These are phyloP conservation scores for Ganoderma sinense DNA, from an alignment of 1,284 basidiomycete genomes.

Conservation along the genomic window DNA sequence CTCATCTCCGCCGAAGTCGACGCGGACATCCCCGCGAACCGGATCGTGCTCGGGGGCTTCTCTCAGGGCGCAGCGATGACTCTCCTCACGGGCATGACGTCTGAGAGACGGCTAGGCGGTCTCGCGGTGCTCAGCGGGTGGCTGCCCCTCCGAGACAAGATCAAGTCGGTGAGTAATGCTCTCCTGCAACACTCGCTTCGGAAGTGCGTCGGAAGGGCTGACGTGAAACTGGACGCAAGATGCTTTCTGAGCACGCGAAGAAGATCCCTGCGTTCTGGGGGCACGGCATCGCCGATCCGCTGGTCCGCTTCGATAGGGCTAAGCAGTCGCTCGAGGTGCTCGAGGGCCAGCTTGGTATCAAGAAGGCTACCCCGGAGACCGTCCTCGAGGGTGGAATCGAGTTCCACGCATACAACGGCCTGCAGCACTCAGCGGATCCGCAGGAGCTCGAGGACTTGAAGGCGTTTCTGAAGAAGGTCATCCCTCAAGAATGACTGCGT, in stretches of 20 bases:
- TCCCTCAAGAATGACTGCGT: constrained; percentile 30
- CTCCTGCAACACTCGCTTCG: background rate
- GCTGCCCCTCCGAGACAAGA: constrained; percentile 71
- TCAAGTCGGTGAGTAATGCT: constrained; percentile 61
- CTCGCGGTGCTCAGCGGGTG: constrained; percentile 80
- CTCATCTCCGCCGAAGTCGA: constrained; percentile 82
- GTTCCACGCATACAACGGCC: constrained; percentile 65
- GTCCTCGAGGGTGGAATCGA: constrained; percentile 36
- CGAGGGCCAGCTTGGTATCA: constrained; percentile 54
- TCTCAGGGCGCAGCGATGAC: constrained; percentile 88
- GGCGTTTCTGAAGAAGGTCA: constrained; percentile 61
- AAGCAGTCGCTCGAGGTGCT: constrained; percentile 63
- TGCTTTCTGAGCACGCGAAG: constrained; percentile 61
- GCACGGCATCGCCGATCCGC: constrained; percentile 81
- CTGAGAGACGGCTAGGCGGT: constrained; percentile 75
- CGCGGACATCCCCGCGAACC: constrained; percentile 68
- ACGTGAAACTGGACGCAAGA: constrained; percentile 45
- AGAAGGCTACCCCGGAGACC: constrained; percentile 37
- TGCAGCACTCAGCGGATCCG: constrained; percentile 68
- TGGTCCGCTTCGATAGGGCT: constrained; percentile 65
- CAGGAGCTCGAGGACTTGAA: constrained; percentile 73
- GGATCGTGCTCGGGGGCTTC: constrained; percentile 87
- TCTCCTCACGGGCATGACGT: constrained; percentile 75
- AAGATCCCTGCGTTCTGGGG: constrained; percentile 88
- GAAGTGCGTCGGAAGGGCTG: background rate